Evolutionary conservation across 352 stramenopile species (phyloP).

Genomic region (Elongisporangium undulatum): DNA sequence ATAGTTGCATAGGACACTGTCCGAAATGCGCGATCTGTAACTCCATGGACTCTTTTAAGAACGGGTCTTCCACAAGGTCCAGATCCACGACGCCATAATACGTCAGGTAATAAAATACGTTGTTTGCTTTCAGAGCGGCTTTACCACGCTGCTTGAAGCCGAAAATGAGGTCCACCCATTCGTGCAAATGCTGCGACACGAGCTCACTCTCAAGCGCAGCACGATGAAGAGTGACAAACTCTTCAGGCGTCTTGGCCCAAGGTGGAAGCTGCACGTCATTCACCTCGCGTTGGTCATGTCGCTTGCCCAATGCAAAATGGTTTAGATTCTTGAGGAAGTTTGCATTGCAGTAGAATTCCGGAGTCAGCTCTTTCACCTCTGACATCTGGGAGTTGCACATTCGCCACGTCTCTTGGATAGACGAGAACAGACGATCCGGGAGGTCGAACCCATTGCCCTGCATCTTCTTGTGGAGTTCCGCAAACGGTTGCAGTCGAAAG

Average conservation of each 20-base stretch:
- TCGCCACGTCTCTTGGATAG: slow-evolving; percentile 94
- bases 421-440: slow-evolving; percentile 96
- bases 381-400: slow-evolving; percentile 97
- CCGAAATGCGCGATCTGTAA: slow-evolving; percentile 99
- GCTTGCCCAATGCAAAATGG: slow-evolving; percentile 93
- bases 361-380: slow-evolving; percentile 99
- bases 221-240: slow-evolving; percentile 96
- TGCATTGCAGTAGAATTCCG: slow-evolving; percentile 96
- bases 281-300: slow-evolving; percentile 72
- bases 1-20: slow-evolving; percentile 97
- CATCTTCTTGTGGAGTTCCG: slow-evolving; percentile 94
- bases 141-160: slow-evolving; percentile 97
- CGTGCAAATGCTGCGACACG: slow-evolving; percentile 96
- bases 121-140: slow-evolving; percentile 92
- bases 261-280: slow-evolving; percentile 95
- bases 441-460: slow-evolving; percentile 98
- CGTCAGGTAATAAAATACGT: slow-evolving; percentile 95
- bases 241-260: slow-evolving; percentile 95
- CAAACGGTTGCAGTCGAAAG: slow-evolving; percentile 97
- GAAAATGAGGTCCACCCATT: slow-evolving; percentile 99
- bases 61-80: slow-evolving; percentile 94
- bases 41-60: slow-evolving; percentile 92
- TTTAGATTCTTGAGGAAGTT: slow-evolving; percentile 97
- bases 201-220: slow-evolving; percentile 97
- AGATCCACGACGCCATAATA: slow-evolving; percentile 96